Evolutionary conservation across 768 basidiomycete genomes (phyloP), one percentile per base, ranked within the genome.

Genomic region (Podaxis rugospora): DNA sequence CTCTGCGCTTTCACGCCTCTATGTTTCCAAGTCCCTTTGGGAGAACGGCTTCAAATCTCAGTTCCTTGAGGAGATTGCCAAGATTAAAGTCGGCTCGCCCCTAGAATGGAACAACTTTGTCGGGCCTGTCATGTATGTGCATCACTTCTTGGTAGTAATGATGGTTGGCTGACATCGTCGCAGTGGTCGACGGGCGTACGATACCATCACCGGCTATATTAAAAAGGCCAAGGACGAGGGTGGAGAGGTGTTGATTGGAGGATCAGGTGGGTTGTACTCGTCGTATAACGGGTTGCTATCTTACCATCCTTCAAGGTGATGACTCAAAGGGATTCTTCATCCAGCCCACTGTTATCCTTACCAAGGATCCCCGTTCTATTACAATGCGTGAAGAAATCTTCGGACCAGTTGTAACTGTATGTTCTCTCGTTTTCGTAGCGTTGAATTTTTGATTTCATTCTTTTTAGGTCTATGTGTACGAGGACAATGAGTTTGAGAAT

Each of bases 361-460:
- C 89, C 66, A 90, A 91, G 69, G 93, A 98, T 71, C 94, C 97
- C 42, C 84, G 84, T 62, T 90, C 87, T 1, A 74, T 95, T 47
- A 95, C 95, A 1, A 92, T 99, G 85, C 83, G 83, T 5, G 92
- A 98, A 66, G 97, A 99, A 76, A 92, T 99, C 67, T 98, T 99
- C 67, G 97, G 97, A 1, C 97, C 97, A 25, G 95, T 98, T 37
- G 67, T 98, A 55, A 96, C 95, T 37, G 93, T 92, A 64, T 52
- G 78, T 46, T 42, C 40, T 50, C 35, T 14, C 35, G 25, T 47
- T 11, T 14, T 47, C 10, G 51, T 7, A 3, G 5, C 25, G 18
- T 21, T 50, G 25, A 10, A 59, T 46, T 61, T 49, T 51, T 54
- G 28, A 51, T 7, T 47, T 53, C 61, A 40, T 36, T 27, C 49